Evolutionary conservation across 768 basidiomycete genomes (phyloP).

Genomic region (Rhizopogon vesiculosus): DNA sequence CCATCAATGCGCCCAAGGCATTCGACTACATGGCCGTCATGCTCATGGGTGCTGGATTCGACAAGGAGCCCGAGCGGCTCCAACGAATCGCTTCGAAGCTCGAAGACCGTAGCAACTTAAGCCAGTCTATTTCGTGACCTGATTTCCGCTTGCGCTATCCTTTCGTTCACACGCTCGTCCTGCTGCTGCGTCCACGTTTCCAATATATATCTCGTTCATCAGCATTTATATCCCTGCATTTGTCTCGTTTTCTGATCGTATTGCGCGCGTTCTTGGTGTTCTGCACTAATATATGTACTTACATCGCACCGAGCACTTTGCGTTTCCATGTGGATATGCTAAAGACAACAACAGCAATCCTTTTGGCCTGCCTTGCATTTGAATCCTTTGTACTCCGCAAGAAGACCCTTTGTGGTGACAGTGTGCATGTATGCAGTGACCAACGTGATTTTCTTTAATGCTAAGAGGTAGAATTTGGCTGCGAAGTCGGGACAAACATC

Average conservation of each 20-base stretch:
- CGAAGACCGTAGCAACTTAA: conserved; percentile 43
- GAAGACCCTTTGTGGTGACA: too few species aligned
- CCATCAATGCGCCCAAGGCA: conserved; percentile 87
- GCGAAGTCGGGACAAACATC: too few species aligned
- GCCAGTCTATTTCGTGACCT: conserved; percentile 47
- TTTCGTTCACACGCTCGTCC: conserved; percentile 9
- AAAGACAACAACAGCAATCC: too few species aligned
- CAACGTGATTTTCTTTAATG: too few species aligned
- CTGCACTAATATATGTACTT: conserved; percentile 23
- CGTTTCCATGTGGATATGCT: background rate
- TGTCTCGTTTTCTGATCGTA: conserved; percentile 20
- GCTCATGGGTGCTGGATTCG: conserved; percentile 62
- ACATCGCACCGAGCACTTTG: conserved; percentile 12
- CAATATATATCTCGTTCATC: conserved; percentile 3
- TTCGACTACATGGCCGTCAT: conserved; percentile 71
- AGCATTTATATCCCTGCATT: conserved; percentile 3
- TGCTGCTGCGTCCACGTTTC: conserved; percentile 6
- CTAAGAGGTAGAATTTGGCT: too few species aligned
- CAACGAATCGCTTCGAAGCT: conserved; percentile 58
- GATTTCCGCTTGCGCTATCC: conserved; percentile 2
- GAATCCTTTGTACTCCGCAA: too few species aligned
- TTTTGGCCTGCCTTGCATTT: too few species aligned
- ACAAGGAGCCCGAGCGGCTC: conserved; percentile 51
- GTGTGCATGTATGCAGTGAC: too few species aligned
- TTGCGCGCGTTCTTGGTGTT: conserved; percentile 21